Conservation (phyloP, 2,329 filamentous ascomycete species). For the Fusarium sp. region DNA sequence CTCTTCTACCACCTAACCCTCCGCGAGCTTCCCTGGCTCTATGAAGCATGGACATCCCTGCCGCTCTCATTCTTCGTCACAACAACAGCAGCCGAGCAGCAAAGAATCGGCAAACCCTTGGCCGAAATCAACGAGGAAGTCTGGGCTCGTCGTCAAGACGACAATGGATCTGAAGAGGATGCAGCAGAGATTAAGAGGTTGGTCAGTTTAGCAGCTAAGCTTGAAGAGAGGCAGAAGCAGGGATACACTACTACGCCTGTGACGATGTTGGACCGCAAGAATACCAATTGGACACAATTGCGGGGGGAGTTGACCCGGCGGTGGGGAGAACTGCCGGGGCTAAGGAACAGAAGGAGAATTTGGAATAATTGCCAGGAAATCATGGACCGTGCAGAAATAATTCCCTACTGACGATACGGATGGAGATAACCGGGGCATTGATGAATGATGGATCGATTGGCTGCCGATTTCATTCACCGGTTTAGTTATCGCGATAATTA, state of each 20-base stretch:
- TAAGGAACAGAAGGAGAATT: slow-evolving; percentile 13
- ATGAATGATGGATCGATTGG: neutral
- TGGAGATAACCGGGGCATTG: too few species aligned
- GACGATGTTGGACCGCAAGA: neutral
- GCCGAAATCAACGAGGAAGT: neutral
- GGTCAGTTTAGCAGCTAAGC: neutral
- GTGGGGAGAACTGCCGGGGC: neutral
- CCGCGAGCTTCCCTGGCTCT: slow-evolving; percentile 24
- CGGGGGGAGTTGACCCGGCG: neutral
- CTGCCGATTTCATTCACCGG: neutral
- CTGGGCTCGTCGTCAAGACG: fast-evolving
- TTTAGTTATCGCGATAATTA: neutral
- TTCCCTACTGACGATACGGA: neutral
- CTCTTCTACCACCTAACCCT: slow-evolving; percentile 12
- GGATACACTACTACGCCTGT: neutral
- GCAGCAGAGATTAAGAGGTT: neutral
- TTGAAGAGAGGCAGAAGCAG: neutral
- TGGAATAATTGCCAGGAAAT: slow-evolving; percentile 14
- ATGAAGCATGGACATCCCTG: slow-evolving; percentile 26
- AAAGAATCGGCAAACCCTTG: neutral
- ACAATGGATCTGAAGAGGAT: neutral
- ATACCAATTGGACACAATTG: neutral
- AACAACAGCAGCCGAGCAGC: neutral
- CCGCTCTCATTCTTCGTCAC: slow-evolving; percentile 28
- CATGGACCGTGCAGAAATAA: neutral